Percentiles rank a stretch among this genome's conserved stretches.
Evolutionary conservation across 2,329 filamentous ascomycete species (phyloP).

Genomic region (Penicillium sp.): DNA sequence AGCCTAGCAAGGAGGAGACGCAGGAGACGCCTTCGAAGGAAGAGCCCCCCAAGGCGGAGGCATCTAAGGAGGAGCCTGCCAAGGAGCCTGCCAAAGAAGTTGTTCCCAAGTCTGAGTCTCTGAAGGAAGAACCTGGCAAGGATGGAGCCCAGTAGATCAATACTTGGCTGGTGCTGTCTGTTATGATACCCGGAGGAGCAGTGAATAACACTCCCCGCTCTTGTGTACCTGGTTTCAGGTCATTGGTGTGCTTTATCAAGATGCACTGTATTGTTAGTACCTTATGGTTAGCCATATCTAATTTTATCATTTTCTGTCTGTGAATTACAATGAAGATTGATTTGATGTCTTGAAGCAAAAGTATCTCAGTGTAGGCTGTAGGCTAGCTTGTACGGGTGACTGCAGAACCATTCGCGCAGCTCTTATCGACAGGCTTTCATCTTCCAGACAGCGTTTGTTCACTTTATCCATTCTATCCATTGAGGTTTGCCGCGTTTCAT

Average conservation of each 20-base stretch:
- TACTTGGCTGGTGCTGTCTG: slow-evolving; percentile 7
- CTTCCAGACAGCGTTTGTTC: background rate
- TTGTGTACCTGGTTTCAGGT: slow-evolving; percentile 11
- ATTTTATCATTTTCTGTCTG: background rate
- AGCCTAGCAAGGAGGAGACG: slow-evolving; percentile 8
- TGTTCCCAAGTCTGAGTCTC: slow-evolving; percentile 8
- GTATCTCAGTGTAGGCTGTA: background rate
- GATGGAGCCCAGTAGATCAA: slow-evolving; percentile 14
- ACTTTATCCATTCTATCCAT: background rate
- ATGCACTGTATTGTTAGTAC: background rate
- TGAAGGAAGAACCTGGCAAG: slow-evolving; percentile 12
- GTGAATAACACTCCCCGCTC: slow-evolving; percentile 13
- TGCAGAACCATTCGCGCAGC: slow-evolving; percentile 12
- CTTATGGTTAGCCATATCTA: background rate
- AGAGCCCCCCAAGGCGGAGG: background rate
- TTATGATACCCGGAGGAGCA: slow-evolving; percentile 25
- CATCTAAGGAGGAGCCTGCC: slow-evolving; percentile 14
- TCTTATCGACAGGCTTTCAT: slow-evolving; percentile 18
- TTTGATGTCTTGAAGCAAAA: background rate
- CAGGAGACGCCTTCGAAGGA: slow-evolving; percentile 12
- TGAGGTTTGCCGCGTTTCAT: background rate
- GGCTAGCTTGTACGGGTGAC: slow-evolving; percentile 14
- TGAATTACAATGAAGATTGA: background rate
- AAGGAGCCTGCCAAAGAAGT: slow-evolving; percentile 9
- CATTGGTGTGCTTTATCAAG: background rate